Evolutionary conservation across 2,329 filamentous ascomycete species (phyloP).

Genomic region (Diaporthe sp.): DNA sequence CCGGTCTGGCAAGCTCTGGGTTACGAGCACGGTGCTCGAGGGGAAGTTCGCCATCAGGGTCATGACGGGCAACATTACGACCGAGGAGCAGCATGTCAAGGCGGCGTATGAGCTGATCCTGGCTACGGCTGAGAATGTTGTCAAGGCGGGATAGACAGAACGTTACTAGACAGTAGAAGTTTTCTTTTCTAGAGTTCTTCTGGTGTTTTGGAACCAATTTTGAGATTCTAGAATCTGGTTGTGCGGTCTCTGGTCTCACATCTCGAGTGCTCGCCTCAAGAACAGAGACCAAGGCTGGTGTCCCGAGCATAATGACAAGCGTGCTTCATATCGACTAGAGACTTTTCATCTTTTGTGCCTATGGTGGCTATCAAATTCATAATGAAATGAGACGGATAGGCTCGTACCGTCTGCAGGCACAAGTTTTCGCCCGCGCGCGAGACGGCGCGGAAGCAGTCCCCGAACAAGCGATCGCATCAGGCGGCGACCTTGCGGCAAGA

Average conservation of each 20-base stretch:
- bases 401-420: too few relatives aligned
- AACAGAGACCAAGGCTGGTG: too few relatives aligned
- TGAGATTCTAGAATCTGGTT: not conserved
- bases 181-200: not conserved
- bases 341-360: too few relatives aligned
- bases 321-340: too few relatives aligned
- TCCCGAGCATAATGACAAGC: too few relatives aligned
- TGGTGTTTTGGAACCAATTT: not conserved
- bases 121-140: constrained; percentile 69
- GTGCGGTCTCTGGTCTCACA: not conserved
- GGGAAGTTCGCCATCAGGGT: constrained; percentile 85
- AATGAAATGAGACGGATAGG: too few relatives aligned
- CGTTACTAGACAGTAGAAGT: not conserved
- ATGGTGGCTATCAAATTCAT: too few relatives aligned
- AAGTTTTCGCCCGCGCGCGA: too few relatives aligned
- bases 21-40: constrained; percentile 80
- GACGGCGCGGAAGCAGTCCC: too few relatives aligned
- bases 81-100: constrained; percentile 79
- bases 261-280: not conserved
- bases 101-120: constrained; percentile 82
- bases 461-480: too few relatives aligned
- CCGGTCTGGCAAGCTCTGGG: constrained; percentile 79
- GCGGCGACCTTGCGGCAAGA: too few relatives aligned
- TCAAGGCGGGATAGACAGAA: constrained; percentile 44
- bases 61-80: constrained; percentile 77